These are phyloP conservation scores for Salix caprea DNA, from an alignment of 345 rosid genomes.

Conservation along the genomic window DNA sequence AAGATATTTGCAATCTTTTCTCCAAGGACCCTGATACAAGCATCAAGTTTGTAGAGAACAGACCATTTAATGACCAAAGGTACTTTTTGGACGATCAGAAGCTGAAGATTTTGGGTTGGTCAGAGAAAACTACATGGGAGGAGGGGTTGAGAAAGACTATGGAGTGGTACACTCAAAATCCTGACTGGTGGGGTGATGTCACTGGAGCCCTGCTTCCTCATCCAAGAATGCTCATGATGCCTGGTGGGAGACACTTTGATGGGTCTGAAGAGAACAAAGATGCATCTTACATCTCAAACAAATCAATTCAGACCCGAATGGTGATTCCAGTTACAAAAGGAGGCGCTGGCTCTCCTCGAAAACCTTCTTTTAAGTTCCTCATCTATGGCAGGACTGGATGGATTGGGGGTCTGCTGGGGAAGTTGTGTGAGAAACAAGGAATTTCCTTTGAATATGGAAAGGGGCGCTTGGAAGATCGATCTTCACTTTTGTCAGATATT, in stretches of 20 bases:
- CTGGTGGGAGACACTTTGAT: conserved; percentile 52
- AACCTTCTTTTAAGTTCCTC: conserved; percentile 55
- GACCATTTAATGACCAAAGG: conserved; percentile 92
- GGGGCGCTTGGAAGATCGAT: conserved; percentile 66
- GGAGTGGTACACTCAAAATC: conserved; percentile 78
- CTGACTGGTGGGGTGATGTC: conserved; percentile 97
- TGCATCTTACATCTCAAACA: conserved; percentile 26
- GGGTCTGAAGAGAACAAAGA: conserved; percentile 33
- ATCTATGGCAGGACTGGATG: conserved; percentile 75
- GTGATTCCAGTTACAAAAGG: conserved; percentile 54
- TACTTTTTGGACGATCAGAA: conserved; percentile 89
- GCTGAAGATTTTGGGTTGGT: conserved; percentile 77
- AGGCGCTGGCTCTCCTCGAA: conserved; percentile 25
- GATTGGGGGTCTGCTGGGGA: conserved; percentile 73
- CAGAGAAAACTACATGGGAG: conserved; percentile 73
- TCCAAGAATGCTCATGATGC: conserved; percentile 72
- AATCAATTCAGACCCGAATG: conserved; percentile 49
- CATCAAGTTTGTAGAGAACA: conserved; percentile 74
- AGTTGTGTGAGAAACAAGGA: conserved; percentile 66
- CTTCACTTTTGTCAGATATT: conserved; percentile 56
- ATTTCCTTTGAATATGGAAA: conserved; percentile 62
- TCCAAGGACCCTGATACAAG: conserved; percentile 53
- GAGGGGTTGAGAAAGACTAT: conserved; percentile 76
- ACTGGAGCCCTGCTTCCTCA: conserved; percentile 86
- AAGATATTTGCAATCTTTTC: conserved; percentile 69